Evolutionary conservation across 805 yeast species (phyloP), one percentile per base, ranked within the genome.

Genomic region (Cyberlindnera euphorbiae): DNA sequence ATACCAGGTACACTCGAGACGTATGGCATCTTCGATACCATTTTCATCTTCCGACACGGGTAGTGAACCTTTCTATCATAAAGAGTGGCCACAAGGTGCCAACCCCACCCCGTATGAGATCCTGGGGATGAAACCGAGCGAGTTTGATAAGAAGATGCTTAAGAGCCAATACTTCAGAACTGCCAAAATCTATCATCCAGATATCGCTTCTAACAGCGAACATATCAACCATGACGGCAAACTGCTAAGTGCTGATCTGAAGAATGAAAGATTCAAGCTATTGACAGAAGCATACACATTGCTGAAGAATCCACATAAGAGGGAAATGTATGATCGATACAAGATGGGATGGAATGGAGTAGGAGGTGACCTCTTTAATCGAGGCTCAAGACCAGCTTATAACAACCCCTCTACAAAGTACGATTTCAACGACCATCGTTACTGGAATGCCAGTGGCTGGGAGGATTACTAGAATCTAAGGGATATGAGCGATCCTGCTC

Each of bases 151-250:
- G 33, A 56, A 49, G 9, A 44, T 55, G 21, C 58, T 80, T 33
- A 74, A 74, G 41, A 44, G 60, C 17, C 69, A 69, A 30, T 82
- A 80, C 50, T 74, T 71, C 46, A 66, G 72, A 35, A 62, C 76
- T 31, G 88, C 88, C 9, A 84, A 82, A 56, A 53, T 78, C 8
- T 88, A 88, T 49, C 96, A 88, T 55, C 96, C 97, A 0, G 97
- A 88, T 53, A 55, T 71, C 3, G 49, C 66, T 3, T 41, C 49
- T 13, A 55, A 58, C 23, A 38, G 44, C 0, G 46, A 58, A 0
- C 30, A 46, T 4, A 23, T 55, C 8, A 56, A 60, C 26, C 56
- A 55, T 26, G 41, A 50, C 14, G 66, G 70, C 5, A 30, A 46
- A 11, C 40, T 44, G 5, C 55, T 73, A 17, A 55, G 60, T 3